These are phyloP conservation scores for Ilex asprella DNA, from an alignment of 257 asterid genomes.

Conservation along the genomic window DNA sequence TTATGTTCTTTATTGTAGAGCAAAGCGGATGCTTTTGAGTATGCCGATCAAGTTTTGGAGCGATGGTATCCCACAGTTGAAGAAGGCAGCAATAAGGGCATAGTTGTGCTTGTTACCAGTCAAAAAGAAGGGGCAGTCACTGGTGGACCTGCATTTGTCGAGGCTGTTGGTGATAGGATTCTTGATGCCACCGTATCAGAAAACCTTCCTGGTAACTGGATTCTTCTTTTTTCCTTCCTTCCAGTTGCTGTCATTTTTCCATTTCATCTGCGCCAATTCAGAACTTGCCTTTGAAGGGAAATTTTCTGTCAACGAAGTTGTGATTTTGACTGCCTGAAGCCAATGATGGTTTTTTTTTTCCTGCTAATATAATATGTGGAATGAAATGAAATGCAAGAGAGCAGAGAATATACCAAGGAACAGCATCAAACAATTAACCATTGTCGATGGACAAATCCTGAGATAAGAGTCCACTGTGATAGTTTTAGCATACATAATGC, in stretches of 20 bases:
- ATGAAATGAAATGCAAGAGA: too few relatives aligned
- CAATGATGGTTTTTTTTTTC: too few relatives aligned
- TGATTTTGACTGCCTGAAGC: not conserved
- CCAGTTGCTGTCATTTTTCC: not conserved
- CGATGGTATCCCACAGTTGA: slow-evolving; percentile 87
- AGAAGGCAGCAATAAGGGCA: slow-evolving; percentile 80
- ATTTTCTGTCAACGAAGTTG: not conserved
- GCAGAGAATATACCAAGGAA: too few relatives aligned
- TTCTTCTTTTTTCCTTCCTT: not conserved
- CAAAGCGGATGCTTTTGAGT: slow-evolving; percentile 98
- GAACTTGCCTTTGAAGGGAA: not conserved
- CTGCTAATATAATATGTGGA: too few relatives aligned
- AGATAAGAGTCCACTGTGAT: too few relatives aligned
- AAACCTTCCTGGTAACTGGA: slow-evolving; percentile 71
- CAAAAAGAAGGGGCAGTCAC: slow-evolving; percentile 99
- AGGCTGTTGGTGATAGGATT: slow-evolving; percentile 85
- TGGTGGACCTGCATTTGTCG: slow-evolving; percentile 87
- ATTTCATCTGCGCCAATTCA: too few relatives aligned
- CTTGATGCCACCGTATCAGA: slow-evolving; percentile 94
- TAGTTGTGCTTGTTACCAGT: slow-evolving; percentile 91
- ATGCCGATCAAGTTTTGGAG: slow-evolving; percentile 88
- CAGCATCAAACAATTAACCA: too few relatives aligned
- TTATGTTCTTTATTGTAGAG: slow-evolving; percentile 38
- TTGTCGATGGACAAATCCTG: too few relatives aligned
- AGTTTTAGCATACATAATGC: too few relatives aligned